These are phyloP conservation scores for Lyophyllum shimeji DNA, from an alignment of 768 basidiomycete genomes.

Conservation along the genomic window DNA sequence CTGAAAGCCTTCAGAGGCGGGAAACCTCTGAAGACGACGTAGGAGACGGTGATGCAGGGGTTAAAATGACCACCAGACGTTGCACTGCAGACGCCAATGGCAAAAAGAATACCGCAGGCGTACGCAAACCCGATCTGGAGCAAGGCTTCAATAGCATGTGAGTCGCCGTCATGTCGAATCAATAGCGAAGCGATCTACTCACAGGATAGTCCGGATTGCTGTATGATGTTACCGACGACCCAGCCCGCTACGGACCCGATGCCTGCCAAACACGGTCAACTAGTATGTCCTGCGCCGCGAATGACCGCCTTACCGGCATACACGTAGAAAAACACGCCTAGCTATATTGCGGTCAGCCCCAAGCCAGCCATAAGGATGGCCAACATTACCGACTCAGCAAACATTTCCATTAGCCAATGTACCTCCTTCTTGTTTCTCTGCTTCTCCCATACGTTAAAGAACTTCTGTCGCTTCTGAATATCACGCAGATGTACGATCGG, in stretches of 20 bases:
- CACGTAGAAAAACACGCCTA: conserved; percentile 63
- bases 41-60: conserved; percentile 58
- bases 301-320: conserved; percentile 39
- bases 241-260: conserved; percentile 54
- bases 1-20: conserved; percentile 49
- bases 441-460: conserved; percentile 52
- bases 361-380: not conserved
- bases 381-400: conserved; percentile 58
- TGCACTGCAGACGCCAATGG: conserved; percentile 47
- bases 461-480: conserved; percentile 33
- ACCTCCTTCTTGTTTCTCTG: conserved; percentile 37
- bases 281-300: not conserved
- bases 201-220: conserved; percentile 48
- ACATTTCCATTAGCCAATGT: conserved; percentile 56
- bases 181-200: conserved; percentile 21
- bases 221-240: conserved; percentile 44
- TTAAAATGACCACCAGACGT: conserved; percentile 68
- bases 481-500: conserved; percentile 41
- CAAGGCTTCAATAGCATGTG: conserved; percentile 37
- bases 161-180: not conserved
- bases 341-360: conserved; percentile 27
- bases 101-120: conserved; percentile 58
- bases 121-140: conserved; percentile 62
- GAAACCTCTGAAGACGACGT: conserved; percentile 53
- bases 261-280: conserved; percentile 29